Conservation (phyloP, 257 asterid species). For the Fraxinus quadrangulata region DNA sequence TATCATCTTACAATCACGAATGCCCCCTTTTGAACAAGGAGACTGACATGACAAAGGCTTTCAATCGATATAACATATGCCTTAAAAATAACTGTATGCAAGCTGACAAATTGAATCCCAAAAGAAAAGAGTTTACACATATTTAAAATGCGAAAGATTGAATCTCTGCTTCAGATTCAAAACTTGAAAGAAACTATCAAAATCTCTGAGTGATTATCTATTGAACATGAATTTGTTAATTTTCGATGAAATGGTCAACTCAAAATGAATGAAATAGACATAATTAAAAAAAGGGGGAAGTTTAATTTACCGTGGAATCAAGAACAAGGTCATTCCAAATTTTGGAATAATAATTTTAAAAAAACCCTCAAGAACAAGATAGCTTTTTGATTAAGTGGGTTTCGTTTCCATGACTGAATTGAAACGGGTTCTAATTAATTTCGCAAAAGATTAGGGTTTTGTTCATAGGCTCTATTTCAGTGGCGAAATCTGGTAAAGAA, state of each 20-base stretch:
- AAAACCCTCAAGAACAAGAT: slow-evolving; percentile 21
- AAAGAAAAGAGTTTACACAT: background rate
- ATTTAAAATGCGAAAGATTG: slow-evolving; percentile 1
- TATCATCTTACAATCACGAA: background rate
- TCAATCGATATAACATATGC: background rate
- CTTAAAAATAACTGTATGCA: background rate
- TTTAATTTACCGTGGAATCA: background rate
- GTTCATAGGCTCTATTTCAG: slow-evolving; percentile 9
- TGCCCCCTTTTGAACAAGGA: background rate
- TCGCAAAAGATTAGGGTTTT: slow-evolving; percentile 18
- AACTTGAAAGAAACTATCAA: background rate
- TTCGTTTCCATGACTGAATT: slow-evolving; percentile 3
- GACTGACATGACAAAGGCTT: background rate
- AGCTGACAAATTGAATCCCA: background rate
- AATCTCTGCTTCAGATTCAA: slow-evolving; percentile 20
- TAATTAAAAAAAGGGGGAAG: background rate
- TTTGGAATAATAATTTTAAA: background rate
- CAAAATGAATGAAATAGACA: slow-evolving; percentile 5
- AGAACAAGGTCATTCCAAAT: background rate
- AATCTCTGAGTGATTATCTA: background rate
- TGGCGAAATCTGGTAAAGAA: background rate
- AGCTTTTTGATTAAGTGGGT: slow-evolving; percentile 12
- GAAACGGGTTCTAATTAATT: slow-evolving; percentile 11
- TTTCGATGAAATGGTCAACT: background rate
- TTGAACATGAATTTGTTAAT: background rate